Evolutionary conservation across 2,329 filamentous ascomycete genomes (phyloP).

Genomic region (Neopestalotiopsis rosae): DNA sequence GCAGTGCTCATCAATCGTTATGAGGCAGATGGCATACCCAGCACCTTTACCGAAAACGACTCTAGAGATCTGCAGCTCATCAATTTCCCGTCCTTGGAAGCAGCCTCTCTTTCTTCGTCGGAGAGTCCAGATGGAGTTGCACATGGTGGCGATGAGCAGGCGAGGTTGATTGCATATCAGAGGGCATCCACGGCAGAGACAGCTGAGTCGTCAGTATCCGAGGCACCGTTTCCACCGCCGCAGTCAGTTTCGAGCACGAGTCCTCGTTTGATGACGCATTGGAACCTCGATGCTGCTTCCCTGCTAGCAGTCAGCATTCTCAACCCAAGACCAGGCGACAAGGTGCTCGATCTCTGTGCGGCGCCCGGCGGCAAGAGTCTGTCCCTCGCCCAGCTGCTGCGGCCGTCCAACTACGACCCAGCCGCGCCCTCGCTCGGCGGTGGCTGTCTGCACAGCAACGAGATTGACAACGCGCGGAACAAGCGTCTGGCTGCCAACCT

Average conservation of each 20-base stretch:
- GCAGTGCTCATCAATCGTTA: slow-evolving; percentile 34
- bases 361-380: slow-evolving; percentile 42
- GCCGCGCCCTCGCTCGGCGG: slow-evolving; percentile 26
- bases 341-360: slow-evolving; percentile 45
- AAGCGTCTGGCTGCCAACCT: slow-evolving; percentile 36
- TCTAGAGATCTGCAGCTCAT: slow-evolving; percentile 22
- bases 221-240: slow-evolving; percentile 31
- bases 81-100: slow-evolving; percentile 20
- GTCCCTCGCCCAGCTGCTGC: slow-evolving; percentile 37
- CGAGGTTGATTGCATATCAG: slow-evolving; percentile 26
- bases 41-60: slow-evolving; percentile 24
- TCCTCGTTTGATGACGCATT: slow-evolving; percentile 31
- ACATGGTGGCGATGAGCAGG: background rate
- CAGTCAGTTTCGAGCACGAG: slow-evolving; percentile 21
- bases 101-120: too few species aligned
- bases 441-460: slow-evolving; percentile 43
- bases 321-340: slow-evolving; percentile 38
- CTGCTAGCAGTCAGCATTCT: slow-evolving; percentile 38
- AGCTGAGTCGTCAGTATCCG: slow-evolving; percentile 13
- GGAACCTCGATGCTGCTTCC: slow-evolving; percentile 37
- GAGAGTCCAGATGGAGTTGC: too few species aligned
- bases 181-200: slow-evolving; percentile 21
- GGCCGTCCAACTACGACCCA: slow-evolving; percentile 22
- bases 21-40: slow-evolving; percentile 21
- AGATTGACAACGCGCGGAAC: slow-evolving; percentile 37